Base-by-base conservation (phyloP, 805 yeast species). In the Phaffomyces antillensis region DNA sequence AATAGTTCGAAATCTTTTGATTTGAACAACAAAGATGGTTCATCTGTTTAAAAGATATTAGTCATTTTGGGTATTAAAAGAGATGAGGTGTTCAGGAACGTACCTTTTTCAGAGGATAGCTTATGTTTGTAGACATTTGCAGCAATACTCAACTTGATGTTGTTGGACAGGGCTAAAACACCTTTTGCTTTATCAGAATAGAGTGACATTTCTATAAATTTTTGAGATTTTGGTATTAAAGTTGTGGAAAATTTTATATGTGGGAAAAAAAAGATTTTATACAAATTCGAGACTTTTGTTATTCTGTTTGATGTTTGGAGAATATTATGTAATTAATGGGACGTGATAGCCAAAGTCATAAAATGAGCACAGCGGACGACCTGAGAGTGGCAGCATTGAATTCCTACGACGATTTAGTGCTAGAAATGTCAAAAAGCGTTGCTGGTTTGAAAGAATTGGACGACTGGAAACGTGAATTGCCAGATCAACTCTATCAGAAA, bases 1-100 rank as follows among this genome's bases (percentile, higher is more conserved):
- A 70, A 64, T 49, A 84, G 68, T 52, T 73, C 75, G 30, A 65
- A 59, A n/a, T 54, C 56, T 24, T 53, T 48, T 5, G 40, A n/a
- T 41, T 49, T 55, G 28, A 53, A 41, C 0, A 52, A 26, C 15
- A 58, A 44, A 7, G 59, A 55, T 28, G 57, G 56, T 37, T 50
- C 50, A 37, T 56, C 61, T 49, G 39, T 20, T 20, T 20, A 5
- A 5, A 20, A 4, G 23, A 20, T 5, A 34, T 24, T 26, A 36
- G 31, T 17, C 16, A n/a, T 11, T 23, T 32, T 1, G 23, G 31
- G 39, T 20, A 16, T 11, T 18, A 11, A 13, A 37, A 5, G 9
- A 11, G 15, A 16, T n/a, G 16, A n/a, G 23, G 23, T 20, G 23
- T 20, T 20, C n/a, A 36, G 11, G 12, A n/a, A 51, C 58, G 24